Percentiles rank a stretch among this genome's conserved stretches.
Conservation (phyloP, 345 rosid species). For the Rhizophora apiculata region DNA sequence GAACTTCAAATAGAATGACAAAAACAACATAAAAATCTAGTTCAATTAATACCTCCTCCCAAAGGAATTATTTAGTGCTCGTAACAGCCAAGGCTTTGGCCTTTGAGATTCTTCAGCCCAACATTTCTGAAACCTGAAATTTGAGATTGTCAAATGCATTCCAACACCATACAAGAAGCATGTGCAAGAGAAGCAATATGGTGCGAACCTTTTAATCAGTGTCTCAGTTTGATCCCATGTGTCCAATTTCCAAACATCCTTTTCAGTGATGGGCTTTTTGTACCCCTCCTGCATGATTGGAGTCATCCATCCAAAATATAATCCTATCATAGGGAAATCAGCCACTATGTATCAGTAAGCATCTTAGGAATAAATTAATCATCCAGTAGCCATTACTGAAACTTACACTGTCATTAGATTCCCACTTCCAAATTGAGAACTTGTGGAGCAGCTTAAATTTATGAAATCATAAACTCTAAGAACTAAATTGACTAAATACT, state of each 20-base stretch:
- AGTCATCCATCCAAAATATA: constrained; percentile 74
- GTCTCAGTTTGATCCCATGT: constrained; percentile 92
- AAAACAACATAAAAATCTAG: background rate
- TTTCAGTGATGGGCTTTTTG: constrained; percentile 78
- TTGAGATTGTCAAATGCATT: background rate
- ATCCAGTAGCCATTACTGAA: background rate
- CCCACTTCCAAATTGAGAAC: background rate
- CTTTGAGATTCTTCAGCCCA: constrained; percentile 77
- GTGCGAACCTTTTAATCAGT: constrained; percentile 32
- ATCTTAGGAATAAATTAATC: background rate
- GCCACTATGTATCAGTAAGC: background rate
- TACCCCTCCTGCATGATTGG: constrained; percentile 87
- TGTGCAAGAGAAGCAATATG: constrained; percentile 1
- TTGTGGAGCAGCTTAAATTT: background rate
- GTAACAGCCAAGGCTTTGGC: constrained; percentile 80
- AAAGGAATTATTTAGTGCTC: constrained; percentile 73
- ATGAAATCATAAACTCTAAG: background rate
- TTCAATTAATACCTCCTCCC: constrained; percentile 63
- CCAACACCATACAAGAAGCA: background rate
- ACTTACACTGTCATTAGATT: background rate
- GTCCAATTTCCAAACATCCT: constrained; percentile 93
- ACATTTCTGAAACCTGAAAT: constrained; percentile 65
- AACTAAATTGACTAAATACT: constrained; percentile 1
- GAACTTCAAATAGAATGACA: background rate
- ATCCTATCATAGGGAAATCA: constrained; percentile 4